Base-by-base conservation (phyloP, 108 stramenopile genomes). In the Cyclostephanos invisitatus region DNA sequence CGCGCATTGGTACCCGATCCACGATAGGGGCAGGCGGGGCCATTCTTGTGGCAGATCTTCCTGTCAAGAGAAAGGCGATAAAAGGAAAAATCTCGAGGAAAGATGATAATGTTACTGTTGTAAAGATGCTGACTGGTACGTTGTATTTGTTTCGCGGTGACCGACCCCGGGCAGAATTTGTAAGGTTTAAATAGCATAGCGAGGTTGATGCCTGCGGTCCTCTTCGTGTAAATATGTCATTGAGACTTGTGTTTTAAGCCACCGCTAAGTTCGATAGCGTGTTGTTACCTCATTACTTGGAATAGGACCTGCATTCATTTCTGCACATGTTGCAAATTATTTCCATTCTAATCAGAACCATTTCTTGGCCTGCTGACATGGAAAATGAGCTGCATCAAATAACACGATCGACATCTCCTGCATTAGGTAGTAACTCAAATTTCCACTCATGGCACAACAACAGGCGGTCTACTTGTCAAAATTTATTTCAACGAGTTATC, bases 131-230 rank as follows among this genome's bases (percentile, higher is more conserved):
- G 20, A 86, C 88, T 25, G 88, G 88, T 24, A 87, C 75, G 12
- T 67, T 89, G 37, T 89, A 86, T 68, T 71, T 89, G 75, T 85
- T 86, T 53, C 82, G 86, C 22, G 86, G 88, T 21, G 75, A 68
- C 24, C 11, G 80, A 17, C 78, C 60, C 37, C 75, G 85, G 58
- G 88, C 86, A 9, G 88, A 85, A 47, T 89, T 87, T 72, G 67
- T 89, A 27, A 82, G 83, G 51, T 69, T 51, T 36, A 84, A 84
- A 29, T 87, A 75, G 54, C 24, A 37, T 12, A 28, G 15, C 25
- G 14, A 59, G 58, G 37, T 9, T 38, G 18, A 18, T 28, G 56
- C 29, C n/a, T n/a, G 7, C 21, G 20, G 44, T 46, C 44, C 2
- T 46, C 44, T 15, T 40, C 15, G 44, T 15, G 44, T 14, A 15